Conservation (phyloP, 2,329 filamentous ascomycete species). For the Verticillium klebahnii region DNA sequence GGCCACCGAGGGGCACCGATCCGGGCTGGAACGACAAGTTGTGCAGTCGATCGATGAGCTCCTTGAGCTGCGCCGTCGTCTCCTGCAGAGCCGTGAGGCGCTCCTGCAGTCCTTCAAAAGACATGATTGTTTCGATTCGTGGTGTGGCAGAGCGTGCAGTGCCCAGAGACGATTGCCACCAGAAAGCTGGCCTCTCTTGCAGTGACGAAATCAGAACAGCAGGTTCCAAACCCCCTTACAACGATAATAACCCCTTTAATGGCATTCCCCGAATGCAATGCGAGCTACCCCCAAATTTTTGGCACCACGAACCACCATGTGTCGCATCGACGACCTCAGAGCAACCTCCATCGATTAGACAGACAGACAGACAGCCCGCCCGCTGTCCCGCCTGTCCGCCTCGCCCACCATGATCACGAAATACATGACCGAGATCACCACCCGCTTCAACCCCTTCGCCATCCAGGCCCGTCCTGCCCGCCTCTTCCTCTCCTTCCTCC, state of each 20-base stretch:
- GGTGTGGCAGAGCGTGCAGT: not conserved
- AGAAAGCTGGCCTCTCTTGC: constrained; percentile 14
- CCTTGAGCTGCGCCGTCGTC: constrained; percentile 52
- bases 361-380: not conserved
- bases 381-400: constrained; percentile 5
- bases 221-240: not conserved
- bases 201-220: constrained; percentile 14
- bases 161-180: not conserved
- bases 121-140: constrained; percentile 29
- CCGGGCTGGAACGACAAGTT: constrained; percentile 55
- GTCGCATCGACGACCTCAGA: not conserved
- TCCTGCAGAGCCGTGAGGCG: constrained; percentile 56
- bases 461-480: constrained; percentile 74
- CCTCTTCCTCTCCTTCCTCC: constrained; percentile 80
- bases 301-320: constrained; percentile 3
- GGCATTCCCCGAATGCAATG: constrained; percentile 5
- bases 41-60: constrained; percentile 56
- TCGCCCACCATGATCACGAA: constrained; percentile 68
- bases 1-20: constrained; percentile 43
- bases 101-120: constrained; percentile 59
- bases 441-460: constrained; percentile 91
- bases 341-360: not conserved
- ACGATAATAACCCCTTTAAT: not conserved
- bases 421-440: constrained; percentile 79
- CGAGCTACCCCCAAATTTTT: constrained; percentile 14